These are phyloP conservation scores for Rutstroemia sp. DNA, from an alignment of 2,329 filamentous ascomycete genomes.

Conservation along the genomic window DNA sequence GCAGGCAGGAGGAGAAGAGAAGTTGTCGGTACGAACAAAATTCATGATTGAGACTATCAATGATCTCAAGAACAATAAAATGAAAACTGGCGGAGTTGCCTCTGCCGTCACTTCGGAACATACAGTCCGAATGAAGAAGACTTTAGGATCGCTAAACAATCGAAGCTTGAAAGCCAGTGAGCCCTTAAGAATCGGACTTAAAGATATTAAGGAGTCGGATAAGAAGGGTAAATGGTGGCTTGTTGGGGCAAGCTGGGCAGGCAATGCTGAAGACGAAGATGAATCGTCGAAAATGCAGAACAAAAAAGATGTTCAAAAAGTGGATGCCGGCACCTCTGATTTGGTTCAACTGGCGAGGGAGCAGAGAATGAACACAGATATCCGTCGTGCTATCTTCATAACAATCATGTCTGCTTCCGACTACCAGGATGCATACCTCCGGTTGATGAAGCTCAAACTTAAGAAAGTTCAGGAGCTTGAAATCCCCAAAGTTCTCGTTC, in stretches of 20 bases:
- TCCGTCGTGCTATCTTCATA: constrained; percentile 70
- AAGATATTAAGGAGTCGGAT: constrained; percentile 75
- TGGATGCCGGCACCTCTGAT: constrained; percentile 25
- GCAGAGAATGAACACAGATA: constrained; percentile 32
- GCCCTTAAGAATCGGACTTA: constrained; percentile 72
- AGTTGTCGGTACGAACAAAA: constrained; percentile 78
- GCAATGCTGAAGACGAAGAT: constrained; percentile 28
- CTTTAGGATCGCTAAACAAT: constrained; percentile 68
- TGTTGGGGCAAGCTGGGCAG: constrained; percentile 85
- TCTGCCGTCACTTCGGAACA: constrained; percentile 73
- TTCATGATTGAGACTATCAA: constrained; percentile 98
- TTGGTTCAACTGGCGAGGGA: constrained; percentile 30
- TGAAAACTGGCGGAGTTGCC: constrained; percentile 66
- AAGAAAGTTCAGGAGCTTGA: constrained; percentile 83
- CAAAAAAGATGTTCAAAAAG: constrained; percentile 25
- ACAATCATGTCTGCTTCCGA: constrained; percentile 81
- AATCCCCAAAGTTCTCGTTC: constrained; percentile 78
- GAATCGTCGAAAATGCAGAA: constrained; percentile 13
- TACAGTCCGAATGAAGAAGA: constrained; percentile 81
- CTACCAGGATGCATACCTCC: constrained; percentile 73
- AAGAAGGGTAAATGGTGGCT: constrained; percentile 98
- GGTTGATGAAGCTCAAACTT: constrained; percentile 72
- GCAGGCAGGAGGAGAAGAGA: constrained; percentile 59
- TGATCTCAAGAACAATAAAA: constrained; percentile 87
- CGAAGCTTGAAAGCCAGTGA: constrained; percentile 65